phyloP scores from a whole-genome alignment of 2,329 filamentous ascomycete genomes.

The Venturia asperata region DNA sequence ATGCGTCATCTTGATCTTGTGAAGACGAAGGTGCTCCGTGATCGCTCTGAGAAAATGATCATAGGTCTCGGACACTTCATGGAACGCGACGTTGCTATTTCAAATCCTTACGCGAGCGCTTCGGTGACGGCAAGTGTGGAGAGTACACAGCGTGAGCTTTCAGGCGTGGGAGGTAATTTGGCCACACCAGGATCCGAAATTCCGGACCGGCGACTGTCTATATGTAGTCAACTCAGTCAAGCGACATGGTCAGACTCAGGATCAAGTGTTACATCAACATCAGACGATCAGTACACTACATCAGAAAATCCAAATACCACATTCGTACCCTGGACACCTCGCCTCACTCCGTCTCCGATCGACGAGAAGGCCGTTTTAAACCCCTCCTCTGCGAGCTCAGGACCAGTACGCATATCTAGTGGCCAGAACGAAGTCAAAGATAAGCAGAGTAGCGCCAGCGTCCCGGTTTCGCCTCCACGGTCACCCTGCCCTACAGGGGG shows the following conservation, averaged over 20 bases:
- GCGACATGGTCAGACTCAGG: background rate
- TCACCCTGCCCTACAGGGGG: background rate
- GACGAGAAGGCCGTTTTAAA: background rate
- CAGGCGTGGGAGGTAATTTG: background rate
- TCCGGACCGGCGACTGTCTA: background rate
- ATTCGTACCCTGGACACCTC: background rate
- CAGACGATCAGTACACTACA: background rate
- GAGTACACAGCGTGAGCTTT: background rate
- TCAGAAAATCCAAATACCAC: background rate
- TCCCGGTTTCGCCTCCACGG: background rate
- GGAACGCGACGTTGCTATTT: slow-evolving; percentile 13
- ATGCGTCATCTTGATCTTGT: slow-evolving; percentile 23
- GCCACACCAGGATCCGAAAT: too few species aligned
- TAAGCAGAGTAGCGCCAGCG: background rate
- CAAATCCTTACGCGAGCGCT: background rate
- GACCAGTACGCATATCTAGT: background rate
- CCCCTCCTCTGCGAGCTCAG: background rate
- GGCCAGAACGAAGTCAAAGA: too few species aligned
- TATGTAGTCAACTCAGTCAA: background rate
- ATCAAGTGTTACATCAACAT: background rate
- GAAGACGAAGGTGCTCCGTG: slow-evolving; percentile 20
- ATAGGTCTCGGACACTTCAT: slow-evolving; percentile 23
- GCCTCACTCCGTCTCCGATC: background rate
- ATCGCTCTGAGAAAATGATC: slow-evolving; percentile 22
- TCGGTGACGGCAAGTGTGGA: background rate